Conservation (phyloP, 805 yeast genomes). For the Candida qinlingensis region DNA sequence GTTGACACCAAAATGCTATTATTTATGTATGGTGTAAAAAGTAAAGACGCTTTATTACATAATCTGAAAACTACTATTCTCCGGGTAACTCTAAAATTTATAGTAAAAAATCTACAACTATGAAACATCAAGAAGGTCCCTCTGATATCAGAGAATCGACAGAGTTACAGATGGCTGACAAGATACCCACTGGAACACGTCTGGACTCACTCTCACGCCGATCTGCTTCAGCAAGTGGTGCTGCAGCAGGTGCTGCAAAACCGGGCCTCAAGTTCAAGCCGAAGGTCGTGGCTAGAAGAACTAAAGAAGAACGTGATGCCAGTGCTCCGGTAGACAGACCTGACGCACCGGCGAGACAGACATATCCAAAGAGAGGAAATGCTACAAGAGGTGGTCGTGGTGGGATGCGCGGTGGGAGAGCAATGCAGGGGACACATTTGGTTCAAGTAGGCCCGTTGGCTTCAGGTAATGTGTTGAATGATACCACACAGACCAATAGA, state of each 20-base stretch:
- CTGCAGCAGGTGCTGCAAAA: conserved; percentile 35
- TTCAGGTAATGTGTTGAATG: conserved; percentile 40
- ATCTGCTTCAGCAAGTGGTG: conserved; percentile 2
- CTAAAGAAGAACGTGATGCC: conserved; percentile 79
- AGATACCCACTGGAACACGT: conserved; percentile 23
- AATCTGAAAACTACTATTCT: no score
- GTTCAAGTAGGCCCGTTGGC: conserved; percentile 73
- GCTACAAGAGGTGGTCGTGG: conserved; percentile 16
- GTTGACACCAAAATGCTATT: no score
- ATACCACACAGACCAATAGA: conserved; percentile 15
- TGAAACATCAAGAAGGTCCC: not conserved
- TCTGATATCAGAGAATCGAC: not conserved
- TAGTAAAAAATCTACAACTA: no score
- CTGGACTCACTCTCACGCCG: conserved; percentile 35
- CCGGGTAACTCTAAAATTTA: no score
- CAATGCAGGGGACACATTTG: conserved; percentile 45
- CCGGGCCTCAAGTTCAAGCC: conserved; percentile 76
- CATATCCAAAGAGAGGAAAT: conserved; percentile 5
- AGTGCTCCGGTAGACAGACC: conserved; percentile 45
- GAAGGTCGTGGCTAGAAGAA: conserved; percentile 76
- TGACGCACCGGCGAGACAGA: conserved; percentile 5
- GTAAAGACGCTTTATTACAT: no score
- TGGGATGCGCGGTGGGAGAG: conserved; percentile 24
- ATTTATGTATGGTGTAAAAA: no score
- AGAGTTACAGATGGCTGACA: conserved; percentile 17